Evolutionary conservation across 2,329 filamentous ascomycete species (phyloP).

Genomic region (Seiridium cupressi): DNA sequence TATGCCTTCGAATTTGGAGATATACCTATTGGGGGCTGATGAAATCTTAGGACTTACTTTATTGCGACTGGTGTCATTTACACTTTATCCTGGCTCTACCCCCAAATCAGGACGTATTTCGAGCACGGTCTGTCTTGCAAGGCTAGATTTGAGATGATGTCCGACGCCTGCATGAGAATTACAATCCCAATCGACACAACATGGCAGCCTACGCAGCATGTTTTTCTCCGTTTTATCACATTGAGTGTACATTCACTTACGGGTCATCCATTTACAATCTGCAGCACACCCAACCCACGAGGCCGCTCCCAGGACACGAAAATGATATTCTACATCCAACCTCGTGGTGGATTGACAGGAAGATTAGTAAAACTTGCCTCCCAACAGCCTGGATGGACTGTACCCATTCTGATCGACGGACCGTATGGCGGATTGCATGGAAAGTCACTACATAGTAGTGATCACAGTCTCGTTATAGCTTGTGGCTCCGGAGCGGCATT

Average conservation of each 20-base stretch:
- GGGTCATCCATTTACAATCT: constrained; percentile 55
- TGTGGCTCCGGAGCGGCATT: constrained; percentile 58
- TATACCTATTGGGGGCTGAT: neutral
- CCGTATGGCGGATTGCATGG: constrained; percentile 54
- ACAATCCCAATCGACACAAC: constrained; percentile 38
- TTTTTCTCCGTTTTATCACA: constrained; percentile 51
- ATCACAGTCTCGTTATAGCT: constrained; percentile 45
- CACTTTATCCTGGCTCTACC: constrained; percentile 41
- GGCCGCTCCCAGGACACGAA: constrained; percentile 25
- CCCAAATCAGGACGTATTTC: constrained; percentile 44
- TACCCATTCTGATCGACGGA: constrained; percentile 53
- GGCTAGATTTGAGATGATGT: constrained; percentile 38
- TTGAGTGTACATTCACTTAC: constrained; percentile 41
- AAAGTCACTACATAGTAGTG: constrained; percentile 34
- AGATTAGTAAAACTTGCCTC: constrained; percentile 38
- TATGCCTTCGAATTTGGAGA: neutral
- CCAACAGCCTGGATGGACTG: constrained; percentile 30
- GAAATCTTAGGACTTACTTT: constrained; percentile 52
- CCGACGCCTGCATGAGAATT: constrained; percentile 39
- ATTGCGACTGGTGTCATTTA: constrained; percentile 55
- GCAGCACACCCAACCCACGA: constrained; percentile 38
- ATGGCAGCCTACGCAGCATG: constrained; percentile 54
- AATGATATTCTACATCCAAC: constrained; percentile 53
- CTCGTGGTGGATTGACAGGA: constrained; percentile 47
- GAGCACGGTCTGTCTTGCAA: constrained; percentile 44